Base-by-base conservation (phyloP, 2,329 filamentous ascomycete genomes). In the Coniochaeta sp. region DNA sequence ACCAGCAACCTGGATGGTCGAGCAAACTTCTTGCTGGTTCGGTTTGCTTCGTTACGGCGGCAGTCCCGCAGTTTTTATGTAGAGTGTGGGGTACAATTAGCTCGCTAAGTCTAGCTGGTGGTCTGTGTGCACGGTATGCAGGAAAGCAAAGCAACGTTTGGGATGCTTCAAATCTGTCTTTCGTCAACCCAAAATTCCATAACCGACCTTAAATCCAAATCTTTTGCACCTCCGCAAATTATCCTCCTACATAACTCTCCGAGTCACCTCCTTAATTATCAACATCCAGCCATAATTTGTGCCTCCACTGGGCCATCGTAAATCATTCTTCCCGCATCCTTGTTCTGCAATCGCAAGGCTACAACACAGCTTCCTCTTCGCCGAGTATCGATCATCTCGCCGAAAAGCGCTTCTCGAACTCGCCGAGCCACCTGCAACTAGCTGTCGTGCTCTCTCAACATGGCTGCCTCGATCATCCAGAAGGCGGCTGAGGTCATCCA, bases 381-480 rank as follows among this genome's bases (percentile, higher is more conserved):
- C 32, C 55, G 32, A 54, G 56, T 36, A 36, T 36, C 34, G 5
- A 36, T 17, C 17, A n/a, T 28, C 30, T 32, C 16, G 55, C 34
- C 19, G n/a, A 26, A 58, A 57, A 42, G 42, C 14, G 9, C 52
- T 58, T 26, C 52, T 57, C 42, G 38, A 52, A 22, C 26, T 28
- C 24, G n/a, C 57, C 66, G 70, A 17, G 14, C 4, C 22, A 52
- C 26, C 14, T 17, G 30, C 24, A 52, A 30, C 2, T 52, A 28
- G 24, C 24, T 52, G 47, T n/a, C 47, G 12, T 14, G 12, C 6
- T 52, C 47, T 17, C 12, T 12, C 47, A 28, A 30, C 14, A 89
- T 92, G 89, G 82, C 90, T 74, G 79, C 85, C 59, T 71, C 85
- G 66, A 74, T 82, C 64, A 79, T 84, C 68, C 82, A 85, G 73